These are phyloP conservation scores for Suhomyces choctaworum DNA, from an alignment of 1,139 yeast species.

Conservation along the genomic window DNA sequence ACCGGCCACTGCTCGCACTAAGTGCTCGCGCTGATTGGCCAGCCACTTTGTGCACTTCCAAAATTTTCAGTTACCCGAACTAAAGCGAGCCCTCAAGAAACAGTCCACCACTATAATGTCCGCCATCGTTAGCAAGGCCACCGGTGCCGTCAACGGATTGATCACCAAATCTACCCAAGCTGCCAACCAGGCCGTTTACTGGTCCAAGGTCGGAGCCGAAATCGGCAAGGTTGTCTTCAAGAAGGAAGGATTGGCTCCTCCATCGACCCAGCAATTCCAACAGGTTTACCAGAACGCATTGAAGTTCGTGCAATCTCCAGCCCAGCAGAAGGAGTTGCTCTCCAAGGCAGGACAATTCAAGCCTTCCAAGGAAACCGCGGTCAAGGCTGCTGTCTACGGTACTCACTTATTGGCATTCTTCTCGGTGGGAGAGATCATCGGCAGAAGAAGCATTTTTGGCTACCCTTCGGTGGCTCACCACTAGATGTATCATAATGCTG, in stretches of 20 bases:
- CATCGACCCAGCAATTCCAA: constrained; percentile 76
- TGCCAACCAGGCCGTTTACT: constrained; percentile 64
- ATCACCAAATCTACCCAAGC: constrained; percentile 42
- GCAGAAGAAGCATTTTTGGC: constrained; percentile 91
- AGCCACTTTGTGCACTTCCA: constrained; percentile 8
- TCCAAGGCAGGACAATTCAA: constrained; percentile 45
- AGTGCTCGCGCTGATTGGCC: constrained; percentile 9
- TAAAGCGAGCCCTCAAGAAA: too few species aligned
- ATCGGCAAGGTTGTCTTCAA: constrained; percentile 86
- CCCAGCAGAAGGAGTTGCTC: constrained; percentile 50
- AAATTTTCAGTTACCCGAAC: constrained; percentile 10
- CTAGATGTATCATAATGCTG: constrained; percentile 8
- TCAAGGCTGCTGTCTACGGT: constrained; percentile 73
- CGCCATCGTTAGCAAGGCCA: constrained; percentile 49
- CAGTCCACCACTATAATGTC: constrained; percentile 43
- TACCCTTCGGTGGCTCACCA: constrained; percentile 56
- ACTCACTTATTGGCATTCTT: constrained; percentile 89
- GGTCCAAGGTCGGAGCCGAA: constrained; percentile 88
- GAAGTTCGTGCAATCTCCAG: constrained; percentile 39
- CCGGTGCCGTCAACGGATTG: constrained; percentile 40
- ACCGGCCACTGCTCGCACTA: too few species aligned
- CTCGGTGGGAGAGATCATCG: constrained; percentile 93
- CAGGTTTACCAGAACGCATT: constrained; percentile 60
- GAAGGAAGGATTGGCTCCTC: constrained; percentile 93
- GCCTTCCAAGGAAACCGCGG: constrained; percentile 56